These are phyloP conservation scores for Micromonas pusilla DNA, from an alignment of 139 green algal species.

Conservation along the genomic window DNA sequence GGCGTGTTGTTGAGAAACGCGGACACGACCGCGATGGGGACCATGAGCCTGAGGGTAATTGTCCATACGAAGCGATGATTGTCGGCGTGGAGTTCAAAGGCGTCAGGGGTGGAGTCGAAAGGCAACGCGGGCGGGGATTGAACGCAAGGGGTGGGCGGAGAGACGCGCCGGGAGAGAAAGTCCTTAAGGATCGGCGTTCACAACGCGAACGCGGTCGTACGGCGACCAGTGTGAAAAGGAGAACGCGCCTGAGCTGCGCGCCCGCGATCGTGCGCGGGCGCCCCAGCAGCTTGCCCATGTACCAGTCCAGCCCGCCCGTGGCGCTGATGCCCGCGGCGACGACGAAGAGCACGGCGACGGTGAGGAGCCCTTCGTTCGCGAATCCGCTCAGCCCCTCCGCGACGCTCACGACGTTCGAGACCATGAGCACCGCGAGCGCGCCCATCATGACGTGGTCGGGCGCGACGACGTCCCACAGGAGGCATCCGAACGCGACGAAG, in stretches of 20 bases:
- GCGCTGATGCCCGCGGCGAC: conserved; percentile 45
- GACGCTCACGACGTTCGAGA: conserved; percentile 29
- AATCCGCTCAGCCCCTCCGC: conserved; percentile 37
- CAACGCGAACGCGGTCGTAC: too few relatives aligned
- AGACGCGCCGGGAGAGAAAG: too few relatives aligned
- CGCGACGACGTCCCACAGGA: conserved; percentile 11
- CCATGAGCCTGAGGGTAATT: conserved; percentile 42
- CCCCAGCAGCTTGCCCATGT: conserved; percentile 24
- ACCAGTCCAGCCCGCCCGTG: conserved; percentile 32
- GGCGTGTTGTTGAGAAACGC: conserved; percentile 85
- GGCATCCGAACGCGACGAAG: background rate
- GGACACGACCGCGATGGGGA: conserved; percentile 47
- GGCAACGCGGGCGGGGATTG: too few relatives aligned
- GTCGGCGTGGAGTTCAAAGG: too few relatives aligned
- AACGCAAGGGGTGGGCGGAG: too few relatives aligned
- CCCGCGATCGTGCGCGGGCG: conserved; percentile 3
- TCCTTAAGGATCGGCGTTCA: too few relatives aligned
- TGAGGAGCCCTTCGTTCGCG: conserved; percentile 43
- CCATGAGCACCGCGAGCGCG: conserved; percentile 18
- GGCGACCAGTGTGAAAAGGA: conserved; percentile 46
- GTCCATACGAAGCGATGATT: too few relatives aligned
- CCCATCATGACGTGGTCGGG: conserved; percentile 34
- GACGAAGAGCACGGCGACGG: conserved; percentile 49
- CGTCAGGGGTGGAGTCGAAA: too few relatives aligned
- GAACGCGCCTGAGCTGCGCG: conserved; percentile 40